Evolutionary conservation across 176 grass and related monocot genomes (phyloP).

Genomic region (Oryza meyeriana): DNA sequence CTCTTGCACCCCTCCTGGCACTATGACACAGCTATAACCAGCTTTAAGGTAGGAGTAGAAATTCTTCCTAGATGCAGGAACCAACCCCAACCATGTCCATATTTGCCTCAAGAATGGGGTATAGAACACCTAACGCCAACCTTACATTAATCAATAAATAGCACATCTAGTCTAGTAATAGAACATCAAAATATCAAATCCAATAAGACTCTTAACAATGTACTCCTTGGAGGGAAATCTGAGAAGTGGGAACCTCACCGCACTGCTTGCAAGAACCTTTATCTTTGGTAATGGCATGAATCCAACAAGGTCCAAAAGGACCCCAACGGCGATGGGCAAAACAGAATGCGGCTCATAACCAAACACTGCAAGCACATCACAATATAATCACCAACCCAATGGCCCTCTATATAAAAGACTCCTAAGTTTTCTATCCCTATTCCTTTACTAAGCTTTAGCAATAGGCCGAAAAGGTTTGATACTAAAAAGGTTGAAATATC

Average conservation of each 20-base stretch:
- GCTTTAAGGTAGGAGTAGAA: slow-evolving; percentile 65
- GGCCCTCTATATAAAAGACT: not conserved
- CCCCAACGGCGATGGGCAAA: slow-evolving; percentile 61
- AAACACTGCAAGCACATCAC: slow-evolving; percentile 54
- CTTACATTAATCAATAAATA: slow-evolving; percentile 1
- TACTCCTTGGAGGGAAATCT: not conserved
- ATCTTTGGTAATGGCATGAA: slow-evolving; percentile 79
- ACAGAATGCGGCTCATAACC: slow-evolving; percentile 91
- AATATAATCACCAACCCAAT: not conserved
- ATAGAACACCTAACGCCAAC: slow-evolving; percentile 75
- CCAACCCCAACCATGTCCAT: slow-evolving; percentile 87
- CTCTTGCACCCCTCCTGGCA: slow-evolving; percentile 95
- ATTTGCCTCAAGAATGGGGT: slow-evolving; percentile 93
- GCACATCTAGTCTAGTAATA: not conserved
- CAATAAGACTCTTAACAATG: not conserved
- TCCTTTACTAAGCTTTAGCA: not conserved
- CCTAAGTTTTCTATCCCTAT: not conserved
- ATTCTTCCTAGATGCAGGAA: slow-evolving; percentile 71
- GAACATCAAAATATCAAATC: not conserved
- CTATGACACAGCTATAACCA: slow-evolving; percentile 70
- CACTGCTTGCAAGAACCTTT: slow-evolving; percentile 80
- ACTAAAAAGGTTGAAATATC: not conserved
- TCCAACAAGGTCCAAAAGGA: slow-evolving; percentile 50
- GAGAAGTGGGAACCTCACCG: slow-evolving; percentile 46
- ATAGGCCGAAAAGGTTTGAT: not conserved